Conservation (phyloP, 2,329 filamentous ascomycete genomes). For the Beauveria sp. region DNA sequence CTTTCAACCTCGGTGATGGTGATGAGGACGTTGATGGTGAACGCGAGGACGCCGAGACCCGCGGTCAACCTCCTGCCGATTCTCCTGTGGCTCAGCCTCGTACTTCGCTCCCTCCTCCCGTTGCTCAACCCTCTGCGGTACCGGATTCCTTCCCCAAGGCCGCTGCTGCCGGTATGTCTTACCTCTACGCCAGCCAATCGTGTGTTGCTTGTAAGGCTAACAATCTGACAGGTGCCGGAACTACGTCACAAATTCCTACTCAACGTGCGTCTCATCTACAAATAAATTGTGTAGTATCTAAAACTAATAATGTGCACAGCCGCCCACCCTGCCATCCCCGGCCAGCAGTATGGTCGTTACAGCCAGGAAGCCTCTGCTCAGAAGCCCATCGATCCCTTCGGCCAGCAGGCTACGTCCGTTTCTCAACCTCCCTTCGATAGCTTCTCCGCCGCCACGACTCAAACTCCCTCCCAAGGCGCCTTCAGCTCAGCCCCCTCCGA, state of each 20-base stretch:
- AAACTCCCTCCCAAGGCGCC: constrained; percentile 52
- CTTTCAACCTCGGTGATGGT: constrained; percentile 78
- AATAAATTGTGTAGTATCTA: background rate
- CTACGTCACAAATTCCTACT: constrained; percentile 16
- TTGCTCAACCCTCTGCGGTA: constrained; percentile 45
- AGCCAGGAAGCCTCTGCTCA: constrained; percentile 59
- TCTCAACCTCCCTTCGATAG: constrained; percentile 53
- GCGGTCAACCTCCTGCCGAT: constrained; percentile 85
- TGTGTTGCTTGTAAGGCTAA: background rate
- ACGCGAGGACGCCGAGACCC: constrained; percentile 89
- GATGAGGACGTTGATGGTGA: constrained; percentile 91
- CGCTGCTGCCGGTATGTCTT: constrained; percentile 36
- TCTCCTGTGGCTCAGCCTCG: constrained; percentile 82
- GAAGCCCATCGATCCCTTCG: constrained; percentile 85
- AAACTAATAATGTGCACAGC: constrained; percentile 11
- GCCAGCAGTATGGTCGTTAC: constrained; percentile 65
- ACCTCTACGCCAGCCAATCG: background rate
- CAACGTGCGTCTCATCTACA: constrained; percentile 16
- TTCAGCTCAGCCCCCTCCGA: constrained; percentile 72
- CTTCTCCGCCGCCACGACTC: constrained; percentile 51
- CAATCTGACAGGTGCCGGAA: background rate
- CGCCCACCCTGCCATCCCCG: constrained; percentile 45
- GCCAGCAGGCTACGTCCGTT: constrained; percentile 55
- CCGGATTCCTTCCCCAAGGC: constrained; percentile 52
- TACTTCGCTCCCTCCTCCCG: constrained; percentile 80